Percentiles rank a stretch among this genome's conserved stretches.
These are phyloP conservation scores for Colletotrichum paranaense DNA, from an alignment of 2,329 filamentous ascomycete species.

Conservation along the genomic window DNA sequence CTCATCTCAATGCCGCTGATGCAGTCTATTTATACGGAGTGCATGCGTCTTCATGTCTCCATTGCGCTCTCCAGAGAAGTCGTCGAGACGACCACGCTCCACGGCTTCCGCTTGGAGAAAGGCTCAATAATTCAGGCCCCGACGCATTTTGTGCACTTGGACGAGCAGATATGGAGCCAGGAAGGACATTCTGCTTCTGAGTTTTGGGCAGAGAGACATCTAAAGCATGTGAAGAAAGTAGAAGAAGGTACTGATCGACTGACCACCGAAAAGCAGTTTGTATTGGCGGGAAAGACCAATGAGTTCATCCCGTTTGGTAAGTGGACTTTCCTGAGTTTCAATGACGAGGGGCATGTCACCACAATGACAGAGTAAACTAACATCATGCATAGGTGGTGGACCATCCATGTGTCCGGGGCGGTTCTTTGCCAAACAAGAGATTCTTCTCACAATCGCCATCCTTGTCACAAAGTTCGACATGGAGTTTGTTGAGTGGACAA, in stretches of 20 bases:
- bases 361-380: not conserved
- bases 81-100: constrained; percentile 29
- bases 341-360: not conserved
- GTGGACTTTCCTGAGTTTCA: not conserved
- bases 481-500: constrained; percentile 40
- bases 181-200: constrained; percentile 16
- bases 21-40: constrained; percentile 43
- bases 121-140: constrained; percentile 40
- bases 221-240: constrained; percentile 4
- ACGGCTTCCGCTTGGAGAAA: constrained; percentile 35
- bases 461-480: constrained; percentile 46
- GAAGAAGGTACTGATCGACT: not conserved
- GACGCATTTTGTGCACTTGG: constrained; percentile 39
- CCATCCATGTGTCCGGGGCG: constrained; percentile 50
- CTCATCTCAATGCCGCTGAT: constrained; percentile 40
- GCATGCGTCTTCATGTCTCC: constrained; percentile 40
- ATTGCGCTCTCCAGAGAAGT: constrained; percentile 41
- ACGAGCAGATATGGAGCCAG: constrained; percentile 30
- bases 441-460: constrained; percentile 47
- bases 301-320: constrained; percentile 33
- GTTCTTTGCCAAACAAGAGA: constrained; percentile 53
- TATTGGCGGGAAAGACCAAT: constrained; percentile 15
- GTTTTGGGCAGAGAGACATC: constrained; percentile 37
- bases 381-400: constrained; percentile 43
- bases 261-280: not conserved